Evolutionary conservation across 192 early-diverging fungal genomes (phyloP).

Genomic region (Backusella tarrabulga): DNA sequence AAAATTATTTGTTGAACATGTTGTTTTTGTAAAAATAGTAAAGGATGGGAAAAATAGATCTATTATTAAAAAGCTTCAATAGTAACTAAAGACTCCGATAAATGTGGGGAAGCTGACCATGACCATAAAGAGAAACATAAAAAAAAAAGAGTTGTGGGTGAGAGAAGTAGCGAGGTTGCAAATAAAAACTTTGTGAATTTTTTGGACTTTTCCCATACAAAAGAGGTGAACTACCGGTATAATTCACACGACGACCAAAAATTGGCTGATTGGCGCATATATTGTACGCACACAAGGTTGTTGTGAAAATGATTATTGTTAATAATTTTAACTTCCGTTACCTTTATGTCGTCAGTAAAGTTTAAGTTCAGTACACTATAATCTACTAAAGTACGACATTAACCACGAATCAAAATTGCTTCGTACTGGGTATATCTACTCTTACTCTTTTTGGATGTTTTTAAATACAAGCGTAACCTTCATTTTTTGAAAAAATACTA

Average conservation of each 20-base stretch:
- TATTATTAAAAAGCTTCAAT: conserved; percentile 4
- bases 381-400: background rate
- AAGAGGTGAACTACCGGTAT: background rate
- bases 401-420: background rate
- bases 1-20: background rate
- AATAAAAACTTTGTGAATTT: conserved; percentile 1
- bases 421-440: conserved; percentile 12
- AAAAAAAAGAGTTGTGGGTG: background rate
- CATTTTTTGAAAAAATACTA: background rate
- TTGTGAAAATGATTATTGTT: background rate
- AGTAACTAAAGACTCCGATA: background rate
- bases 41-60: conserved; percentile 8
- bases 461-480: conserved; percentile 4
- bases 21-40: conserved; percentile 4
- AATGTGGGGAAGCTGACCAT: background rate
- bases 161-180: background rate
- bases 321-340: background rate
- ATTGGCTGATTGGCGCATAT: background rate
- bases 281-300: background rate
- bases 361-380: background rate
- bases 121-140: background rate
- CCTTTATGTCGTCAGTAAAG: background rate
- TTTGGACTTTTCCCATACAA: background rate
- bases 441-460: conserved; percentile 5
- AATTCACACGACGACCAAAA: background rate